These are phyloP conservation scores for Termitomyces sp. DNA, from an alignment of 768 basidiomycete species.

Conservation along the genomic window DNA sequence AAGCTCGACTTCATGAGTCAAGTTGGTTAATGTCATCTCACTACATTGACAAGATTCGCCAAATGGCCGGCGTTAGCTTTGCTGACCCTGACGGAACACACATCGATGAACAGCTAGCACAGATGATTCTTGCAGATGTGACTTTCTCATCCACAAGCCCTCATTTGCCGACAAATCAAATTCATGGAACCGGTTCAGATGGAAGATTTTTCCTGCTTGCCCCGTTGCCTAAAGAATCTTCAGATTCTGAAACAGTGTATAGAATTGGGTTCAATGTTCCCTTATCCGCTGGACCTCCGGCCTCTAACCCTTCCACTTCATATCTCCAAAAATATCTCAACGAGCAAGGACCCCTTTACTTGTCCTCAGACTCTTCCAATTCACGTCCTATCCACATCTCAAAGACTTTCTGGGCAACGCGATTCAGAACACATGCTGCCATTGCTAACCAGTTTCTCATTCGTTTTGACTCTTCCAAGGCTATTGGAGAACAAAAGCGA, in stretches of 20 bases:
- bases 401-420: slow-evolving; percentile 38
- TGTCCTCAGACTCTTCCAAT: slow-evolving; percentile 32
- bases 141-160: slow-evolving; percentile 26
- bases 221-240: slow-evolving; percentile 28
- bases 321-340: slow-evolving; percentile 43
- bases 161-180: slow-evolving; percentile 15
- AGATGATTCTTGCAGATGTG: slow-evolving; percentile 46
- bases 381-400: slow-evolving; percentile 27
- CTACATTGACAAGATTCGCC: slow-evolving; percentile 32
- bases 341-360: slow-evolving; percentile 27
- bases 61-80: slow-evolving; percentile 35
- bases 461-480: slow-evolving; percentile 11
- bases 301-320: slow-evolving; percentile 29
- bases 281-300: slow-evolving; percentile 23
- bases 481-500: neutral
- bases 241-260: slow-evolving; percentile 22
- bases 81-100: slow-evolving; percentile 34
- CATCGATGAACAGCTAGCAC: slow-evolving; percentile 23
- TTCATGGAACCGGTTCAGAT: slow-evolving; percentile 19
- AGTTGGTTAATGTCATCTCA: neutral
- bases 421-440: slow-evolving; percentile 40
- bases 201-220: slow-evolving; percentile 29
- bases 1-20: neutral
- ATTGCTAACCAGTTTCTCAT: slow-evolving; percentile 35
- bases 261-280: slow-evolving; percentile 39